Evolutionary conservation across 1,284 basidiomycete species (phyloP).

Genomic region (Stygiomarasmius scandens): DNA sequence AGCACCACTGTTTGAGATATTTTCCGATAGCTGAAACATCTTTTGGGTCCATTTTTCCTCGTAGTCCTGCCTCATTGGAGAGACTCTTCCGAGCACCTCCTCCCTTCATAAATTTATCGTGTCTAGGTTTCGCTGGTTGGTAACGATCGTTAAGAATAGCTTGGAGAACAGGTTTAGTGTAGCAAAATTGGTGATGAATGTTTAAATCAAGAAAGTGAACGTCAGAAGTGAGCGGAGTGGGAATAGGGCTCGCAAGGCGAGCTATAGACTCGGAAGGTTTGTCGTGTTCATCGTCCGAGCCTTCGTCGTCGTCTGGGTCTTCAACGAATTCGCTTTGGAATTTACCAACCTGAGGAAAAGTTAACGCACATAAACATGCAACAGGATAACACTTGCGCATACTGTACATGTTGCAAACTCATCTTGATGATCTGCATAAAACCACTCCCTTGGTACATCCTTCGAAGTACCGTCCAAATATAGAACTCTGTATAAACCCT

Average conservation of each 20-base stretch:
- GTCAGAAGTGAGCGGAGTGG: slow-evolving; percentile 38
- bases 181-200: slow-evolving; percentile 62
- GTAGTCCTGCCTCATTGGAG: slow-evolving; percentile 44
- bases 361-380: slow-evolving; percentile 27
- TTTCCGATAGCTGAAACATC: slow-evolving; percentile 52
- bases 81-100: slow-evolving; percentile 49
- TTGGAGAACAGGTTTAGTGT: slow-evolving; percentile 62
- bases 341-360: slow-evolving; percentile 48
- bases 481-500: slow-evolving; percentile 47
- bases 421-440: slow-evolving; percentile 57
- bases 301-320: slow-evolving; percentile 41
- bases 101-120: slow-evolving; percentile 60
- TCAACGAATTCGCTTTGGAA: slow-evolving; percentile 53
- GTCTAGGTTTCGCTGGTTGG: slow-evolving; percentile 48
- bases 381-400: too few species aligned
- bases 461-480: slow-evolving; percentile 56
- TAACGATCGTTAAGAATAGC: slow-evolving; percentile 61
- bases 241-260: slow-evolving; percentile 33
- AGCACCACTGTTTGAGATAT: slow-evolving; percentile 56
- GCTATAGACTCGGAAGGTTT: slow-evolving; percentile 11
- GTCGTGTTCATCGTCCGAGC: slow-evolving; percentile 16
- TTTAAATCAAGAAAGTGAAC: slow-evolving; percentile 47
- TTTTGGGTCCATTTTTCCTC: slow-evolving; percentile 54
- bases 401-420: slow-evolving; percentile 65
- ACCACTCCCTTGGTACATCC: slow-evolving; percentile 49